Conservation (phyloP, 441 rosid genomes). For the California macrophylla region DNA sequence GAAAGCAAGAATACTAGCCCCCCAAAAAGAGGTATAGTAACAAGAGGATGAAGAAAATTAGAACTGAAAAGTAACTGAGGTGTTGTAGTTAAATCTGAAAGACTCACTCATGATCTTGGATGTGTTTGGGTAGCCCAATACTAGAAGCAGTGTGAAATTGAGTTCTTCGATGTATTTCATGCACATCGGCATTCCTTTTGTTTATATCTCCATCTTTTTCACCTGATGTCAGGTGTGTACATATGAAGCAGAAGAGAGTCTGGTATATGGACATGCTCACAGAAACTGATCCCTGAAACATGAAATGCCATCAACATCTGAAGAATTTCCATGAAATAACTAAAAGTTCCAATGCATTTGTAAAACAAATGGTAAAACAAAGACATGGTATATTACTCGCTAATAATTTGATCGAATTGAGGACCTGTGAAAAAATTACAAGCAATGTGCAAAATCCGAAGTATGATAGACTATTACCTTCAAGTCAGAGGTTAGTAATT, state of each 20-base stretch:
- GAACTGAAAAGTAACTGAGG: neutral
- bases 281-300: constrained; percentile 72
- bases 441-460: neutral
- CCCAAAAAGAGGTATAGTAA: neutral
- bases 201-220: constrained; percentile 70
- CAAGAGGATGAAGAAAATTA: neutral
- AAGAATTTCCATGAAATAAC: constrained; percentile 13
- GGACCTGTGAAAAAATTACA: neutral
- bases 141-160: constrained; percentile 42
- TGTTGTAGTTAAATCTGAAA: neutral
- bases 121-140: constrained; percentile 47
- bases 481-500: neutral
- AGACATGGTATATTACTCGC: neutral
- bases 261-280: constrained; percentile 81
- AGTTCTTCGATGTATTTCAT: constrained; percentile 67
- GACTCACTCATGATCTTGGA: constrained; percentile 69
- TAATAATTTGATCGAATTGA: neutral
- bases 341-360: neutral
- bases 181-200: constrained; percentile 70
- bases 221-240: constrained; percentile 70
- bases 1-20: neutral
- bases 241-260: constrained; percentile 63
- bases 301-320: constrained; percentile 19
- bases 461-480: neutral
- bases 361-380: neutral